Evolutionary conservation across 305 asterid species (phyloP), one percentile per base, ranked within the genome.

Genomic region (Solanum hybrid): DNA sequence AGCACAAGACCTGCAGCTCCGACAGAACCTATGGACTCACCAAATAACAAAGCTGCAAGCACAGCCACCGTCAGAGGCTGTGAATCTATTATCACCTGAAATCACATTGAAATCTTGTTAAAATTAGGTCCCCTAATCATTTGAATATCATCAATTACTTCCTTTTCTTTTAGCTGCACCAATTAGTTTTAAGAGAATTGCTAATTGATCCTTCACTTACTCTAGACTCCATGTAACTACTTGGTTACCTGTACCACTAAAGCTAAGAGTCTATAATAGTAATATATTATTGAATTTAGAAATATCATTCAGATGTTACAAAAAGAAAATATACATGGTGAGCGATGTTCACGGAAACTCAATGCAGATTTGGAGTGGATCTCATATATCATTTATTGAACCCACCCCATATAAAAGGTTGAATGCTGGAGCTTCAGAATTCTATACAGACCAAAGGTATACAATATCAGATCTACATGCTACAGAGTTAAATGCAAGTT

Each of bases 31-130:
- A 96, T 94, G 33, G 98, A 95, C 91, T 97, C 99, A 89, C 98
- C 99, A 91, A 96, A 97, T 88, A 97, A 91, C 72, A 96, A 87
- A 89, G 99, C 93, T 77, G 99, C 99, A 89, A 97, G 94, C 90
- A 96, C 91, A 93, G 99, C 99, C 91, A 97, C 99, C 9, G 99
- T 97, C 82, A 97, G 92, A 91, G 99, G 99, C 91, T 97, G 99
- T 68, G 99, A 97, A 94, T 97, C 99, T 90, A 97, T 97, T 90
- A 97, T 96, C 36, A 97, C 98, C 99, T 97, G 96, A 91, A 93
- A 92, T 85, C 91, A 22, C n/a, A 10, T 4, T 32, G 6, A 32
- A 32, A 32, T 32, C 34, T 32, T 32, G 34, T 32, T 32, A 32
- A 32, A 32, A 32, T 32, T 32, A 32, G 34, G 34, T 32, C 34